Evolutionary conservation across 2,329 filamentous ascomycete species (phyloP).

Genomic region (Dissoconium aciculare): DNA sequence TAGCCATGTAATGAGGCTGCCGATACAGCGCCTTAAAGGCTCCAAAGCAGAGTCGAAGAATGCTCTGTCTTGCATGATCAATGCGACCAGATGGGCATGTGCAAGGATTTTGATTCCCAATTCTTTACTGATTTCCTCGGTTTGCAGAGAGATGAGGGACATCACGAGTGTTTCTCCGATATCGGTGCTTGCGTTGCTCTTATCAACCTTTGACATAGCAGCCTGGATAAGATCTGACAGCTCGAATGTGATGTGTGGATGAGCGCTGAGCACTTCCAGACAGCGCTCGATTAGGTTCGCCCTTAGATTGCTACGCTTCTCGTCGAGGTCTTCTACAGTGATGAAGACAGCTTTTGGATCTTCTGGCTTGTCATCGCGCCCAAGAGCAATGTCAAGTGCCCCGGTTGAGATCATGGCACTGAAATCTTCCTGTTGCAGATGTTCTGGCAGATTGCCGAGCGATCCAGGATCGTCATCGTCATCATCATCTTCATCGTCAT

Average conservation of each 20-base stretch:
- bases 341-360: constrained; percentile 24
- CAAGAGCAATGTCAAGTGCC: constrained; percentile 2
- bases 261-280: constrained; percentile 74
- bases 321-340: constrained; percentile 67
- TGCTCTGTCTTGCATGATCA: constrained; percentile 65
- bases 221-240: constrained; percentile 72
- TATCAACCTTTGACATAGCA: constrained; percentile 48
- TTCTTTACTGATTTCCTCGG: constrained; percentile 34
- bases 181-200: constrained; percentile 47
- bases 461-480: constrained; percentile 13
- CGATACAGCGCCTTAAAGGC: constrained; percentile 61
- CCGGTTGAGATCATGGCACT: constrained; percentile 10
- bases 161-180: constrained; percentile 71
- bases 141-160: constrained; percentile 57
- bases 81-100: constrained; percentile 78
- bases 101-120: constrained; percentile 64
- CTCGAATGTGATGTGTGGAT: constrained; percentile 80
- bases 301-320: constrained; percentile 56
- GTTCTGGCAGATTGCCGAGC: constrained; percentile 14
- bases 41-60: constrained; percentile 69
- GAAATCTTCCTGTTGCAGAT: constrained; percentile 14
- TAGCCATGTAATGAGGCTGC: constrained; percentile 63
- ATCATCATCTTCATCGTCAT: constrained; percentile 4
- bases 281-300: constrained; percentile 74
- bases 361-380: background rate